Evolutionary conservation across 2,329 filamentous ascomycete genomes (phyloP).

Genomic region (Sarocladium brachiariae): DNA sequence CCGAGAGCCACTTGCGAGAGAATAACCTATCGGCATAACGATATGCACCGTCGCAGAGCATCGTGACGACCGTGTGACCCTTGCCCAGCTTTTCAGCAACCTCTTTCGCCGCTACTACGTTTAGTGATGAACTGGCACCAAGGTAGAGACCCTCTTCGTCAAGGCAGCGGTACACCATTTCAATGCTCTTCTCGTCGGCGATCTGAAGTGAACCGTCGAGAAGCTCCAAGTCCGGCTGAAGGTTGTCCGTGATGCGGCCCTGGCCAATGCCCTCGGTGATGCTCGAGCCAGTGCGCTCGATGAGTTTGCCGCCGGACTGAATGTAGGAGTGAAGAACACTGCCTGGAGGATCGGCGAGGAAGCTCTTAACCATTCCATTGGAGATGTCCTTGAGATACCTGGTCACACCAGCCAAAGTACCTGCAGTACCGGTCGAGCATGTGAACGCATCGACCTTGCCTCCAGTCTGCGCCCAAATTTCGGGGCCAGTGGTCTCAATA

Average conservation of each 20-base stretch:
- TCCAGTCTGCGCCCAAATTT: conserved; percentile 89
- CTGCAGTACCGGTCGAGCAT: conserved; percentile 87
- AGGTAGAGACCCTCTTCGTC: conserved; percentile 95
- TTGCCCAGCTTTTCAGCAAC: conserved; percentile 84
- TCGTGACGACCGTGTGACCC: conserved; percentile 85
- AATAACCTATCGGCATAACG: conserved; percentile 92
- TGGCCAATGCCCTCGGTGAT: conserved; percentile 99
- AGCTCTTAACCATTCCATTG: conserved; percentile 72
- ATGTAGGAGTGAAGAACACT: conserved; percentile 92
- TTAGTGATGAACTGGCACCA: conserved; percentile 86
- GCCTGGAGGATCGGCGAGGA: conserved; percentile 89
- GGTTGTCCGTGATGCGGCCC: conserved; percentile 91
- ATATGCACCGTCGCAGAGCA: conserved; percentile 95
- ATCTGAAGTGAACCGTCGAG: conserved; percentile 82
- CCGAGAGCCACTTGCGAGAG: conserved; percentile 80
- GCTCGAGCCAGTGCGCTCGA: conserved; percentile 74
- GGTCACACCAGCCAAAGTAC: conserved; percentile 83
- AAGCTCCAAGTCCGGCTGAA: conserved; percentile 75
- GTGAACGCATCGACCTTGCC: conserved; percentile 91
- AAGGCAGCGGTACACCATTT: conserved; percentile 94
- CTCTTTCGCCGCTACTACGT: conserved; percentile 92
- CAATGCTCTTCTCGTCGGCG: conserved; percentile 87
- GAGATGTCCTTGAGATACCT: conserved; percentile 81
- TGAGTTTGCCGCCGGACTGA: conserved; percentile 71
- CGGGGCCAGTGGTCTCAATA: conserved; percentile 92